These are phyloP conservation scores for Chiua virens DNA, from an alignment of 768 basidiomycete genomes.

Conservation along the genomic window DNA sequence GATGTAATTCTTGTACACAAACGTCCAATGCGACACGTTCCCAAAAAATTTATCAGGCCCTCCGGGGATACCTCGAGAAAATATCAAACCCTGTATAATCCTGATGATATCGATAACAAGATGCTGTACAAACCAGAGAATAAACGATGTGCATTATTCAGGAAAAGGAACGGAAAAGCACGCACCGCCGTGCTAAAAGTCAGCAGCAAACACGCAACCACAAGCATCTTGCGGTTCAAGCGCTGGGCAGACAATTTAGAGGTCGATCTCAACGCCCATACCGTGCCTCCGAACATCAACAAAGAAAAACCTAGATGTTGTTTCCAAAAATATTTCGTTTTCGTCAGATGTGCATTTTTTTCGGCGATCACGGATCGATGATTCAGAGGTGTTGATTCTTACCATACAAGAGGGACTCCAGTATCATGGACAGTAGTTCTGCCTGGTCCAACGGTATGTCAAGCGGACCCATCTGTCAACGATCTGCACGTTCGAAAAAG, in stretches of 20 bases:
- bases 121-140: conserved; percentile 17
- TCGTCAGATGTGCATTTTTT: no score
- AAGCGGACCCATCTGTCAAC: not conserved
- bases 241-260: not conserved
- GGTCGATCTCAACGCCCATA: conserved; percentile 21
- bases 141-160: no score
- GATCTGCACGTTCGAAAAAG: not conserved
- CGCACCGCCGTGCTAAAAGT: conserved; percentile 31
- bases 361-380: no score
- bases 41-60: conserved; percentile 27
- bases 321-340: not conserved
- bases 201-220: conserved; percentile 26
- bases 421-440: conserved; percentile 16
- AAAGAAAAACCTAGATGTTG: conserved; percentile 32
- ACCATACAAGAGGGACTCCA: conserved; percentile 25
- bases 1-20: conserved; percentile 26
- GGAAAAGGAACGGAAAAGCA: not conserved
- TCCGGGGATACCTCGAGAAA: conserved; percentile 15
- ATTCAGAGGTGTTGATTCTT: not conserved
- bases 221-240: conserved; percentile 23
- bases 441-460: conserved; percentile 19
- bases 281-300: conserved; percentile 34
- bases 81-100: conserved; percentile 26
- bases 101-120: conserved; percentile 25
- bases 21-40: conserved; percentile 26